Evolutionary conservation across 768 basidiomycete genomes (phyloP).

Genomic region (Lactarius trivialis): DNA sequence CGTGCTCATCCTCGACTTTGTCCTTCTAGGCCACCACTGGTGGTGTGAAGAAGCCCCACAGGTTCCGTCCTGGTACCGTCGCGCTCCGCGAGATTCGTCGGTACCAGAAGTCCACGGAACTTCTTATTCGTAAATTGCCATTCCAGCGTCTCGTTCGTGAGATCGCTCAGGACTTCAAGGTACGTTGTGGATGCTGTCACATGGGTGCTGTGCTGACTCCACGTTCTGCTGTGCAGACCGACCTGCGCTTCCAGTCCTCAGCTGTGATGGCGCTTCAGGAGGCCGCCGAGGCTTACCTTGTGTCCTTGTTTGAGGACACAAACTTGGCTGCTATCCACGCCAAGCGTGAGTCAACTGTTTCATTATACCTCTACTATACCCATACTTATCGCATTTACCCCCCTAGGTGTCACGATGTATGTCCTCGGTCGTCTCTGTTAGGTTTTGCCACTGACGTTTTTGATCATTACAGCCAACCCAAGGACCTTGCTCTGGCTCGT

Average conservation of each 20-base stretch:
- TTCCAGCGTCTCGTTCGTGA: slow-evolving; percentile 98
- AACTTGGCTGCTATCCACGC: slow-evolving; percentile 90
- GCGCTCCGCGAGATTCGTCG: slow-evolving; percentile 97
- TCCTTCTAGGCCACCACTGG: slow-evolving; percentile 63
- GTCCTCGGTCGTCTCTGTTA: neutral
- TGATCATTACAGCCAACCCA: slow-evolving; percentile 51
- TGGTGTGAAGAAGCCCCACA: slow-evolving; percentile 99
- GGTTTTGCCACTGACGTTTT: slow-evolving; percentile 23
- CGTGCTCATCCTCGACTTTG: slow-evolving; percentile 15
- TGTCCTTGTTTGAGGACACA: slow-evolving; percentile 82
- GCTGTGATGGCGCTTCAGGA: slow-evolving; percentile 93
- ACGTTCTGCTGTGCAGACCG: slow-evolving; percentile 46
- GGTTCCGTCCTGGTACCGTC: slow-evolving; percentile 96
- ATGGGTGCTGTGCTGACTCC: neutral
- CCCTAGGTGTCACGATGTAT: slow-evolving; percentile 23
- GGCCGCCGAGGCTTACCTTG: slow-evolving; percentile 85
- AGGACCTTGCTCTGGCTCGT: slow-evolving; percentile 76
- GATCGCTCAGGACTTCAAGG: slow-evolving; percentile 97
- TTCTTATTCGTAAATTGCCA: slow-evolving; percentile 98
- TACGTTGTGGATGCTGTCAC: slow-evolving; percentile 24
- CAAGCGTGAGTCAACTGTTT: slow-evolving; percentile 43
- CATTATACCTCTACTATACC: neutral
- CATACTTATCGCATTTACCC: neutral
- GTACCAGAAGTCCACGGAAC: slow-evolving; percentile 98
- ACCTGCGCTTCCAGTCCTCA: slow-evolving; percentile 93